These are phyloP conservation scores for Pyrenopolyporus hunteri DNA, from an alignment of 495 filamentous ascomycete species.

Conservation along the genomic window DNA sequence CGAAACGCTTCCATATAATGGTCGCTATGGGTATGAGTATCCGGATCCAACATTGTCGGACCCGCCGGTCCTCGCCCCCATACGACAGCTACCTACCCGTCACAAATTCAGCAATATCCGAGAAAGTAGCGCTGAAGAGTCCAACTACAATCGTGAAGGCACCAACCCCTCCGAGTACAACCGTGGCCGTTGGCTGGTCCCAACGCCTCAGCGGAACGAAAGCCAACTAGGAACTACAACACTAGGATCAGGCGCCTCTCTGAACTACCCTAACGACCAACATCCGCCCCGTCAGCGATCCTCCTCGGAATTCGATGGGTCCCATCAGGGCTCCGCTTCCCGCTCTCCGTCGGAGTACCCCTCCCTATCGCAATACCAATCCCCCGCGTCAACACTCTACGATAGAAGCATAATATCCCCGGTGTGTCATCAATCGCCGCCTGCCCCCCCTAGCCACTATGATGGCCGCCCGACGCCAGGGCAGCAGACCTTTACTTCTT, in stretches of 20 bases:
- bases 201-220: conserved; percentile 15
- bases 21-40: conserved; percentile 8
- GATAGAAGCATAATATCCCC: conserved; percentile 1
- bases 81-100: conserved; percentile 22
- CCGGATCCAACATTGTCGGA: conserved; percentile 3
- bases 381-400: neutral
- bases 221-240: conserved; percentile 1
- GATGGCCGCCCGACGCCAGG: neutral
- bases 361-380: neutral
- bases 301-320: conserved; percentile 6
- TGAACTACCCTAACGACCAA: conserved; percentile 4
- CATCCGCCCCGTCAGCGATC: conserved; percentile 20
- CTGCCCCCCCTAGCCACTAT: conserved; percentile 3
- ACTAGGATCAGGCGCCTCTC: neutral
- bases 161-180: neutral
- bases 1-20: conserved; percentile 11
- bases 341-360: conserved; percentile 2
- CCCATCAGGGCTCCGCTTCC: conserved; percentile 11
- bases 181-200: conserved; percentile 20
- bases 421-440: neutral
- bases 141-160: conserved; percentile 10
- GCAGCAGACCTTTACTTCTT: neutral
- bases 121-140: conserved; percentile 29
- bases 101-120: conserved; percentile 34
- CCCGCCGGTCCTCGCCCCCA: conserved; percentile 17